Evolutionary conservation across 148 eudicot species (phyloP), one percentile per base, ranked within the genome.

Genomic region (Chenopodium album): DNA sequence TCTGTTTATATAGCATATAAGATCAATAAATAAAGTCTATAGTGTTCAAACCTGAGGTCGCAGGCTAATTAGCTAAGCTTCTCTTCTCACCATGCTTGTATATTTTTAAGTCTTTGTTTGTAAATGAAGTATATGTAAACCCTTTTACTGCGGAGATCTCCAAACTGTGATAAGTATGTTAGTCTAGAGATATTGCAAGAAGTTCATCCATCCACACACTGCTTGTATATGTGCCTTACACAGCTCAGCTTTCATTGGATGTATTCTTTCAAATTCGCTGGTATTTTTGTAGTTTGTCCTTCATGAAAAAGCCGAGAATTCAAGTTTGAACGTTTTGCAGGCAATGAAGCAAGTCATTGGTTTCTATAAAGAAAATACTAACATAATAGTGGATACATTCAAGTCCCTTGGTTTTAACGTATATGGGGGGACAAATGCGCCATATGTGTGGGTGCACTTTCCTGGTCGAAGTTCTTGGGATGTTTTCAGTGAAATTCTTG

Each of bases 391-490:
- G 44, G 93, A 95, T 68, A 95, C 98, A 76, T 92, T 95, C 82
- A 86, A 87, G 78, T 93, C 97, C 28, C 97, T 94, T 4, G 98
- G 97, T 66, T 94, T 90, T 66, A 93, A 89, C n/a, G 97, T 94
- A 28, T 91, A 94, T 76, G 98, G 97, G 66, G 98, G 98, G 16
- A 89, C 87, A 83, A 90, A 92, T 81, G 98, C 98, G 4, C 98
- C 98, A 14, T 92, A 92, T 69, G 98, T 94, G 78, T 94, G 98
- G 98, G 92, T 94, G 23, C 92, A 92, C 87, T 94, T 94, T 82
- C 97, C 97, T 17, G 98, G 98, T 9, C 91, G 52, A 75, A 95
- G 93, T 81, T 95, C 98, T 17, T 95, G 98, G 98, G 98, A 95
- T 50, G 97, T 93, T 67, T 95, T 95, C 75, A 78, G 90, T 14